A percentile compares a stretch with the other conserved stretches of the same genome.
phyloP scores from a whole-genome alignment of 2,329 filamentous ascomycete genomes.

The Phialophora tarda region DNA sequence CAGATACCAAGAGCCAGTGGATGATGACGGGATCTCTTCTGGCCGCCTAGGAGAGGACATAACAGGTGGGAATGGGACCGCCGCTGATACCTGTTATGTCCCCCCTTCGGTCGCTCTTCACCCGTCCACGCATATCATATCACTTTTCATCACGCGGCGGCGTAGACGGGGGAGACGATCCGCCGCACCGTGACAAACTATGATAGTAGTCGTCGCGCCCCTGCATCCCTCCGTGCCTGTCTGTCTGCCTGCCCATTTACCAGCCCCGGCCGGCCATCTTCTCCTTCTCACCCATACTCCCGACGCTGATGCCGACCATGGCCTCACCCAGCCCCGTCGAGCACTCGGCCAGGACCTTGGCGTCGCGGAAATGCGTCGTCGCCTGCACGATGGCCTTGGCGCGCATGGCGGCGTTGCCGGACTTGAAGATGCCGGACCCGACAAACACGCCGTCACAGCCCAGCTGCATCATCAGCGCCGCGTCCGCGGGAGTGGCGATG shows the following conservation, averaged over 20 bases:
- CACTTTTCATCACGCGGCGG: too few relatives aligned
- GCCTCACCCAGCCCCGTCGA: conserved; percentile 92
- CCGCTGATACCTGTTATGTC: too few relatives aligned
- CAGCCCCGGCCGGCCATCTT: conserved; percentile 86
- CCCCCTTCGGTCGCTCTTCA: too few relatives aligned
- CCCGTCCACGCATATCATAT: too few relatives aligned
- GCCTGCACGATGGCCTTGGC: conserved; percentile 95
- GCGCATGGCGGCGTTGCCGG: conserved; percentile 83
- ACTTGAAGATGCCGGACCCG: conserved; percentile 97
- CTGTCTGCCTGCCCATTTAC: too few relatives aligned
- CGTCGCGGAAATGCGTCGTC: conserved; percentile 85
- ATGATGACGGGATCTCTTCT: too few relatives aligned
- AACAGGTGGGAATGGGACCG: too few relatives aligned
- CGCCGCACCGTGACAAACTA: background rate
- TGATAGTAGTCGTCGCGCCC: too few relatives aligned
- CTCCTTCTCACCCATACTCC: conserved; percentile 75
- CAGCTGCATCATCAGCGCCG: conserved; percentile 98
- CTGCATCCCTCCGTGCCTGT: background rate
- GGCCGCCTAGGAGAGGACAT: too few relatives aligned
- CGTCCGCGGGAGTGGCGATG: conserved; percentile 97
- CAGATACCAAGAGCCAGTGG: too few relatives aligned
- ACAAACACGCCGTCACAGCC: conserved; percentile 98
- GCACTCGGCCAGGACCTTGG: conserved; percentile 83
- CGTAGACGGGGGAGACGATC: background rate
- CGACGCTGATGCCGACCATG: conserved; percentile 94